These are phyloP conservation scores for Fusarium udum DNA, from an alignment of 2,329 filamentous ascomycete species.

Conservation along the genomic window DNA sequence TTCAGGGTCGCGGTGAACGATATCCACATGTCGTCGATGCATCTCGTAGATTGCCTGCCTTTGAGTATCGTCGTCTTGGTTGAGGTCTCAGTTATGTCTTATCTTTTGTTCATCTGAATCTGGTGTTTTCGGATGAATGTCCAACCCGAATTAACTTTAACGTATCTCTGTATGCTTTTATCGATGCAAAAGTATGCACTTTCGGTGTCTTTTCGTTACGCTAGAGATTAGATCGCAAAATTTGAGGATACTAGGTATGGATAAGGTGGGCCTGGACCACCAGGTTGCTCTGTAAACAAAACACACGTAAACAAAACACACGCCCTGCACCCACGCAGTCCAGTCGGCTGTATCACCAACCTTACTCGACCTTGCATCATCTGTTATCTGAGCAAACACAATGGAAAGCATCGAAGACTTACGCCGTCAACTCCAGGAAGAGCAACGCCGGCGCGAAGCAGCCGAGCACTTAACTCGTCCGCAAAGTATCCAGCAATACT, in stretches of 20 bases:
- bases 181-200: not conserved
- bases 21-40: not conserved
- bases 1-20: not conserved
- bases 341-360: no score
- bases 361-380: no score
- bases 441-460: no score
- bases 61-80: not conserved
- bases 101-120: not conserved
- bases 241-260: not conserved
- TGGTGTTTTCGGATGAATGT: not conserved
- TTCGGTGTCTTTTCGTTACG: not conserved
- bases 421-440: no score
- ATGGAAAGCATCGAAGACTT: no score
- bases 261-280: no score
- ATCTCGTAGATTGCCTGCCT: not conserved
- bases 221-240: conserved; percentile 1
- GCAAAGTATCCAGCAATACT: no score
- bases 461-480: no score
- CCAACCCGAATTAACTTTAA: not conserved
- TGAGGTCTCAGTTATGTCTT: not conserved
- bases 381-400: no score
- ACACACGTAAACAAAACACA: no score
- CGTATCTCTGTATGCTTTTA: not conserved
- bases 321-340: no score
- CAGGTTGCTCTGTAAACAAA: no score